Evolutionary conservation across 2,329 filamentous ascomycete genomes (phyloP), one percentile per base, ranked within the genome.

Genomic region (Trichoderma cornu-damae): DNA sequence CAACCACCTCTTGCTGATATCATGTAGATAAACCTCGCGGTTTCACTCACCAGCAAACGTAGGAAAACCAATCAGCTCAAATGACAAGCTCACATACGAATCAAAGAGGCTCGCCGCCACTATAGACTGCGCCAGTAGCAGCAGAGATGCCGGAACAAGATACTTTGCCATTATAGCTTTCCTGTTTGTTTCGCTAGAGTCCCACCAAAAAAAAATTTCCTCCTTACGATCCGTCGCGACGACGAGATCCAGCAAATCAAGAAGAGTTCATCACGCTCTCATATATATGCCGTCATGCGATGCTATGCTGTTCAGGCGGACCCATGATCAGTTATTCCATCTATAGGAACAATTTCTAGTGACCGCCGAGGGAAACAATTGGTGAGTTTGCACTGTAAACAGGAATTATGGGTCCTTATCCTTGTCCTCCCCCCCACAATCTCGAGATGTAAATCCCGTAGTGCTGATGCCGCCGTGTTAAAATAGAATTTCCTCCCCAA

Each of bases 21-120:
- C 2, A 37, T 12, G 6, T 2, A 22, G 8, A 28, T n/a, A 20
- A 9, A 14, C 22, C 9, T 4, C 30, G 35, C 12, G 7, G 8
- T 1, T 9, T 7, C 16, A 59, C 62, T 60, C 14, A 62, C 62
- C 62, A 42, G 61, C 62, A 50, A 59, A 64, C 3, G 57, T 35
- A 11, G 62, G 60, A 28, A 64, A 64, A 3, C 62, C 61, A 55
- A 62, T 61, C 38, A 62, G 50, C 53, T 64, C 62, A 28, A 63
- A 58, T 8, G 62, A 64, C 28, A 63, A 54, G 24, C 59, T 58
- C 8, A 63, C 59, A 40, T 60, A 64, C 16, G 61, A 61, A 24
- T 62, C 57, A 43, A 56, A 61, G 14, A 62, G 44, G 26, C 24
- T 28, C 12, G 57, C 56, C 4, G 58, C 37, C 44, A 26, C 58